Base-by-base conservation (phyloP, 805 yeast genomes). In the Grigorovia yakushimaensis region DNA sequence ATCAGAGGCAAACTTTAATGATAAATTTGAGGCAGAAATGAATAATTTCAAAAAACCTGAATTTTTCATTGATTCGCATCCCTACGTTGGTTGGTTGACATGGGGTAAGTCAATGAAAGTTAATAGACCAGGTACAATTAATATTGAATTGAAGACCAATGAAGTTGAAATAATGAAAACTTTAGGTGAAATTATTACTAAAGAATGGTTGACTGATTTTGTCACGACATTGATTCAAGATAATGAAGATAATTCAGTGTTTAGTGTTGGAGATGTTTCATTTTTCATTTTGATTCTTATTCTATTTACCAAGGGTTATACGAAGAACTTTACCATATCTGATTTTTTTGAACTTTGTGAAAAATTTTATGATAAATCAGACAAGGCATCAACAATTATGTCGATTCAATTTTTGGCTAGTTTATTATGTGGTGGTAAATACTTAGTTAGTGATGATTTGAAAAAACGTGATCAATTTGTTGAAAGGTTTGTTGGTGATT, bases 361-460 rank as follows among this genome's bases (percentile, higher is more conserved):
- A 9, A 71, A 67, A 8, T 60, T 73, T 10, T 86, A 82, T 57
- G 77, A 77, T n/a, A 71, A 73, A 30, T 82, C 79, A 49, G 96
- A 88, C 49, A 84, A 82, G 55, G 78, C 87, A n/a, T 69, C 84
- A 1, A 94, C 88, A 58, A 79, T 93, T 35, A 81, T 83, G 19
- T 71, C 76, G 1, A 78, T 88, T 46, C 97, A 91, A 62, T 62
- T 86, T 1, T 65, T 82, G 23, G 73, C 81, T 18, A 93, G 88
- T 2, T 54, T 88, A 5, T 60, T 85, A n/a, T 58, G 78, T 8
- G 68, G 79, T 2, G 68, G 79, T 10, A 71, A 68, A 47, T 65
- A 60, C 45, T 70, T 78, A 24, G 61, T 65, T 2, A 53, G 60
- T 0, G 67, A 67, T 2, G 61, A 67, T 30, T 39, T 67, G 10